These are phyloP conservation scores for Trametes pubescens DNA, from an alignment of 1,284 basidiomycete species.

Conservation along the genomic window DNA sequence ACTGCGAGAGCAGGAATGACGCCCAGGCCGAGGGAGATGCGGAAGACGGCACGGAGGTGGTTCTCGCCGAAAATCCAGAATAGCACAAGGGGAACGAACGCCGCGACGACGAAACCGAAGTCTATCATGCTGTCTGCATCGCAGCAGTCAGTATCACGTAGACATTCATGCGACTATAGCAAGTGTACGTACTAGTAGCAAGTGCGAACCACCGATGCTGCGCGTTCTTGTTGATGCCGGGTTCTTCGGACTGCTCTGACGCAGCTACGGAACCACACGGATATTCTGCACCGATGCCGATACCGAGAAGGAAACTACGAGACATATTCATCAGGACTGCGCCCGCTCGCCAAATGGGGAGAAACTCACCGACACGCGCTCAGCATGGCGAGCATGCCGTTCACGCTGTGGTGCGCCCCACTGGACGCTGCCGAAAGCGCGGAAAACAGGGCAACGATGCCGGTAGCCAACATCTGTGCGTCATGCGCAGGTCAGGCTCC, in stretches of 20 bases:
- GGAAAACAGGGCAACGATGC: constrained; percentile 83
- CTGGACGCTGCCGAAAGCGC: constrained; percentile 84
- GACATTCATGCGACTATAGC: constrained; percentile 1
- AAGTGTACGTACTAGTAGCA: constrained; percentile 70
- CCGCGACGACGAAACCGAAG: constrained; percentile 83
- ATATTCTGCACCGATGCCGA: constrained; percentile 90
- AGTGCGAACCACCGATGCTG: constrained; percentile 90
- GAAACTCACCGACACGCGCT: constrained; percentile 76
- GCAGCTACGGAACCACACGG: constrained; percentile 93
- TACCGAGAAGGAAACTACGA: constrained; percentile 79
- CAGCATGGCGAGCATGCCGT: constrained; percentile 80
- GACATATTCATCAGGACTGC: not conserved
- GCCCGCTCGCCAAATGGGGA: not conserved
- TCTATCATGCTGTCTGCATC: constrained; percentile 86
- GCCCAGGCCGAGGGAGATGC: constrained; percentile 89
- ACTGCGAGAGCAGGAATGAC: constrained; percentile 83
- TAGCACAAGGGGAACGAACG: constrained; percentile 86
- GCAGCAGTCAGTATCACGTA: not conserved
- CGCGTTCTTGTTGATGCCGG: constrained; percentile 75
- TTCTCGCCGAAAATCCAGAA: constrained; percentile 89
- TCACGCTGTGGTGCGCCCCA: constrained; percentile 76
- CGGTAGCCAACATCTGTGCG: constrained; percentile 75
- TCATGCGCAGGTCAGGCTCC: constrained; percentile 8
- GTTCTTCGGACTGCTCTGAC: constrained; percentile 90
- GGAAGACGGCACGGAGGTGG: constrained; percentile 89